Evolutionary conservation across 441 rosid species (phyloP).

Genomic region (Theobroma grandiflorum): DNA sequence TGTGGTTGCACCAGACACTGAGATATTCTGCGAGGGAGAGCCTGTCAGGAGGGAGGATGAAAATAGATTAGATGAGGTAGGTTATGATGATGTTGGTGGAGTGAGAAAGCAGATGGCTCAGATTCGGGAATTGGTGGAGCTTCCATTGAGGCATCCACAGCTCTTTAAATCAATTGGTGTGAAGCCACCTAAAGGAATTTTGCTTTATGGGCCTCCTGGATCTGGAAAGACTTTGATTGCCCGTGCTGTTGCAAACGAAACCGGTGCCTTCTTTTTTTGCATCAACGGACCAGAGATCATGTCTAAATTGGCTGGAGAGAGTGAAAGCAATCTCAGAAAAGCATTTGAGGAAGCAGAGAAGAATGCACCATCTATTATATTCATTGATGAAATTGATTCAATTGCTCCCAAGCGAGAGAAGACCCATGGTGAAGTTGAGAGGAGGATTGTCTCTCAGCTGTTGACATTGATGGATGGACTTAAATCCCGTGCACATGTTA

Average conservation of each 20-base stretch:
- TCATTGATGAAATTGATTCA: slow-evolving; percentile 69
- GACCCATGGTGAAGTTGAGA: slow-evolving; percentile 78
- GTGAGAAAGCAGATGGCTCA: slow-evolving; percentile 81
- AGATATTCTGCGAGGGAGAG: slow-evolving; percentile 75
- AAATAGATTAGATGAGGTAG: slow-evolving; percentile 65
- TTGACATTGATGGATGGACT: slow-evolving; percentile 74
- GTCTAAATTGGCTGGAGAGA: slow-evolving; percentile 76
- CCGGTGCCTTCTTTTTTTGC: slow-evolving; percentile 76
- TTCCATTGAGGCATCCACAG: slow-evolving; percentile 74
- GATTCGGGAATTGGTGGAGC: slow-evolving; percentile 71
- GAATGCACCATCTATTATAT: slow-evolving; percentile 70
- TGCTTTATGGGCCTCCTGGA: slow-evolving; percentile 73
- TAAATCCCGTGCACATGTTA: slow-evolving; percentile 70
- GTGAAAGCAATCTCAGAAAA: slow-evolving; percentile 75
- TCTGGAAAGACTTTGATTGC: slow-evolving; percentile 76
- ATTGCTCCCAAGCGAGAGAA: slow-evolving; percentile 77
- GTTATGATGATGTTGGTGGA: slow-evolving; percentile 76
- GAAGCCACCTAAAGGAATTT: slow-evolving; percentile 74
- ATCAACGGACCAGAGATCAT: slow-evolving; percentile 75
- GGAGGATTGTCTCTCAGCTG: slow-evolving; percentile 75
- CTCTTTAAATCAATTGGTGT: slow-evolving; percentile 74
- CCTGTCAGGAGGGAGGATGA: slow-evolving; percentile 71
- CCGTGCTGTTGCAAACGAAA: slow-evolving; percentile 73
- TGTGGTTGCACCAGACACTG: slow-evolving; percentile 74
- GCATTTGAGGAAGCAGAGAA: slow-evolving; percentile 78